Base-by-base conservation (phyloP, 805 yeast genomes). In the Candida easanensis region DNA sequence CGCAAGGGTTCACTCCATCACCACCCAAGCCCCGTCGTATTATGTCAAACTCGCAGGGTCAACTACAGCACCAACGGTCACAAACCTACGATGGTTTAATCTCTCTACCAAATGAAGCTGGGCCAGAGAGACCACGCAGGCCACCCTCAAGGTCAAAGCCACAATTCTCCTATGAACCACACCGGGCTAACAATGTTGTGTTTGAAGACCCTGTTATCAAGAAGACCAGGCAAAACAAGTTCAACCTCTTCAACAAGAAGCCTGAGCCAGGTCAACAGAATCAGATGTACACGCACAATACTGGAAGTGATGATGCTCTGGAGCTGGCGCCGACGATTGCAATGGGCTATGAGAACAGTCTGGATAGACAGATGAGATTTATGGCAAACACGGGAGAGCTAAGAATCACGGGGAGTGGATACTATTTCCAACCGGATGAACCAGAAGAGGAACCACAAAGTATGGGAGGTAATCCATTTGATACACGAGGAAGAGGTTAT, bases 301-400 rank as follows among this genome's bases (percentile, higher is more conserved):
- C 45, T 21, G 46, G 36, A 2, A 46, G 55, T 37, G 60, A 48
- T 22, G 62, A 57, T 38, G 35, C 39, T 6, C 23, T 57, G 28
- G 56, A 45, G 19, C 26, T 57, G 25, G 56, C 54, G 60, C 62
- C 62, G 2, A 57, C 62, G 1, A 26, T 57, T 14, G 62, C 62
- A 1, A 51, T 53, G 47, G 62, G 62, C 6, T 56, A 44, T 38
- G 59, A 57, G 38, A 57, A 57, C 36, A 50, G 56, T 10, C 21
- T 54, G 19, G 49, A 48, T 14, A 51, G 48, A 23, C 15, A 32
- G 41, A 34, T 45, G 40, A 33, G 42, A 26, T 31, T 50, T 16
- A 45, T 41, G 44, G 45, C 42, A 9, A 44, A 42, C 17, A 41
- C 46, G 4, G 51, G 58, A 16, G 62, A 54, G 32, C 26, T 57